Evolutionary conservation across 768 basidiomycete species (phyloP).

Genomic region (Suillus sp.): DNA sequence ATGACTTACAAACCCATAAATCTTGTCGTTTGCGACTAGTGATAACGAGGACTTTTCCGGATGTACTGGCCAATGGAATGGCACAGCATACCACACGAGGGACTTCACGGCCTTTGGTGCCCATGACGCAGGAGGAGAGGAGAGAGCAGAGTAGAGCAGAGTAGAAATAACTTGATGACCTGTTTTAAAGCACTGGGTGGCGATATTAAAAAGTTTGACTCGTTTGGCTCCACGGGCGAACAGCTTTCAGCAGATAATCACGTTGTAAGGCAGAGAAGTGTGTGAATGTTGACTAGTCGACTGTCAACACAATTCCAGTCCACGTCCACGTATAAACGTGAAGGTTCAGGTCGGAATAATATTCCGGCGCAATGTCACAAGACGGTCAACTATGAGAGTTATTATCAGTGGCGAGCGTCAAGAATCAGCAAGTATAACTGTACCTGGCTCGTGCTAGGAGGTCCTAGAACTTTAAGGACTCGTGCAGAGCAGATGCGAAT

Average conservation of each 20-base stretch:
- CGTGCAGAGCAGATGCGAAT: not conserved
- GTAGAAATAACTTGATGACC: not conserved
- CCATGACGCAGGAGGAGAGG: slow-evolving; percentile 33
- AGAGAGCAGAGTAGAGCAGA: not conserved
- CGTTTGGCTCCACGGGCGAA: slow-evolving; percentile 1
- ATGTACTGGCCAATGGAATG: slow-evolving; percentile 75
- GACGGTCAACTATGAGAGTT: slow-evolving; percentile 1
- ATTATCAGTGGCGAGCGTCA: slow-evolving; percentile 5
- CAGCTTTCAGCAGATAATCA: not conserved
- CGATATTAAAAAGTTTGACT: not conserved
- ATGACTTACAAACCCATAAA: slow-evolving; percentile 84
- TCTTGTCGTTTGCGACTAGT: slow-evolving; percentile 83
- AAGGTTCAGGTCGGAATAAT: not conserved
- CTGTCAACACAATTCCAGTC: slow-evolving; percentile 1
- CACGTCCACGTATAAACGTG: slow-evolving; percentile 11
- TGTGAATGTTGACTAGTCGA: slow-evolving; percentile 11
- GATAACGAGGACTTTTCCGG: slow-evolving; percentile 78
- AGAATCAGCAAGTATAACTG: not conserved
- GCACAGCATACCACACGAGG: slow-evolving; percentile 91
- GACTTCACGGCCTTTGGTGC: slow-evolving; percentile 73
- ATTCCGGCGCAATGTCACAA: not conserved
- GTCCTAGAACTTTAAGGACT: not conserved
- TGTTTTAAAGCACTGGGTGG: not conserved
- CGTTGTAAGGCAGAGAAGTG: slow-evolving; percentile 6
- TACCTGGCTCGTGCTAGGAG: slow-evolving; percentile 2